Conservation (phyloP, 331 rosid species). For the Cydonia oblonga region DNA sequence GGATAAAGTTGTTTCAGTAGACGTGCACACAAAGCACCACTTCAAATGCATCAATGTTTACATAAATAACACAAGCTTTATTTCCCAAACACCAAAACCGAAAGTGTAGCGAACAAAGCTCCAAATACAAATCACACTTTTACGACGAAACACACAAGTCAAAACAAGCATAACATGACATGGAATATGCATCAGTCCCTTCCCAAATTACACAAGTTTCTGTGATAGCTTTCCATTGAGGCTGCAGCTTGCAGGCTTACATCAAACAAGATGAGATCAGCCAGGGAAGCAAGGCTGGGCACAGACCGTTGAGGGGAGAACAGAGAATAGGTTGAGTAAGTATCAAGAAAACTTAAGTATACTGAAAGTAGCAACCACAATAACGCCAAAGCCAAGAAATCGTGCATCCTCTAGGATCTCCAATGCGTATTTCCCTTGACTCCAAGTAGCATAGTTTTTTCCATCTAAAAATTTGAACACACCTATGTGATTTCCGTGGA, state of each 20-base stretch:
- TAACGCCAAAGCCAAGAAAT: too few relatives aligned
- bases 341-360: background rate
- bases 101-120: background rate
- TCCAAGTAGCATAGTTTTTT: too few relatives aligned
- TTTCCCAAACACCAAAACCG: too few relatives aligned
- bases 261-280: background rate
- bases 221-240: background rate
- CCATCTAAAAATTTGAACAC: too few relatives aligned
- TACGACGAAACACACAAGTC: background rate
- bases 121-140: background rate
- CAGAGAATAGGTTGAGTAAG: background rate
- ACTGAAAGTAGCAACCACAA: too few relatives aligned
- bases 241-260: background rate
- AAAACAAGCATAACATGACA: background rate
- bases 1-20: too few relatives aligned
- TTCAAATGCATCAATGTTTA: too few relatives aligned
- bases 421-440: too few relatives aligned
- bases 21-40: too few relatives aligned
- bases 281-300: background rate
- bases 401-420: too few relatives aligned
- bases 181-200: background rate
- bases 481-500: too few relatives aligned
- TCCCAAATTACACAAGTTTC: background rate
- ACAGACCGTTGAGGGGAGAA: background rate
- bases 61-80: too few relatives aligned